Base-by-base conservation (phyloP, 2,329 filamentous ascomycete genomes). In the Rhinocladiella similis region DNA sequence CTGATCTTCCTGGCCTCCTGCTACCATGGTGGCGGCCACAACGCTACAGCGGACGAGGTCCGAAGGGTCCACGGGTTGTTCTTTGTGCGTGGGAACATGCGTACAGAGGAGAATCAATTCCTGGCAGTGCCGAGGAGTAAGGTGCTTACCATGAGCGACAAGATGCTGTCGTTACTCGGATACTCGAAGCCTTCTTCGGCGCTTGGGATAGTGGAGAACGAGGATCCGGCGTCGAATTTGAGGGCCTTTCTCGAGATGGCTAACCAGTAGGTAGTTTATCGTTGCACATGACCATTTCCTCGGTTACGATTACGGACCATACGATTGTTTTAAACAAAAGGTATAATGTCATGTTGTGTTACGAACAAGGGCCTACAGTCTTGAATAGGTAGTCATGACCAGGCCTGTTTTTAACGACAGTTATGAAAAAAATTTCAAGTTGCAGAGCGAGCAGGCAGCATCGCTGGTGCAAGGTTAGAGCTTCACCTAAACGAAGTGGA, bases 1-100 rank as follows among this genome's bases (percentile, higher is more conserved):
- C 56, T 73, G n/a, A 66, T 73, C 18, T 72, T 73, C 53, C 66
- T 72, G 1, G 68, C 65, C 2, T 64, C 68, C 3, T 63, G 60
- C 16, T 72, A 67, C 22, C 70, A 73, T 42, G 71, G 70, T 3
- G 70, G 67, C 12, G 64, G 68, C 1, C 57, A 29, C 48, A 70
- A 69, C 55, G 64, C 47, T 14, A 67, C 65, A 2, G 19, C 5
- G 2, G 38, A 45, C 47, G 59, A 68, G 46, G 59, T 65, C 36
- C 53, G 65, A 12, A 54, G 64, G 14, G 46, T 68, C 6, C 29
- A 33, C 10, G 29, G 29, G 10, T 33, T 33, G 29, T 33, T 33
- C 29, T 63, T 62, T 49, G 57, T 53, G 7, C 52, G 61, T 27
- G 63, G 64, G 5, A 57, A 42, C 27, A 18, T 66, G 41, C 54